Evolutionary conservation across 495 filamentous ascomycete genomes (phyloP).

Genomic region (Viridothelium virens): DNA sequence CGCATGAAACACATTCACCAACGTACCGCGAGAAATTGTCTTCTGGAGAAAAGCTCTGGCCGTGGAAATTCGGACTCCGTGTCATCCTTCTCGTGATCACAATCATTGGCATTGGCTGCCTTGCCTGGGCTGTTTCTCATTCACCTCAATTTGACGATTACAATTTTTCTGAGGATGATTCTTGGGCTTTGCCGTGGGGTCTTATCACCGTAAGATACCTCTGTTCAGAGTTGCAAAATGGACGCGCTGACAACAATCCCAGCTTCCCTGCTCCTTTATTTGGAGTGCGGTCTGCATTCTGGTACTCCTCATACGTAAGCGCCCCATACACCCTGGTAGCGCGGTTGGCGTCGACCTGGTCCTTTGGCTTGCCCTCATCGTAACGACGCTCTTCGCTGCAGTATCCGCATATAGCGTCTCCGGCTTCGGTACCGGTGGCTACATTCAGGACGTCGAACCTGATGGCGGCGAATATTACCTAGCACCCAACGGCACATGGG

Average conservation of each 20-base stretch:
- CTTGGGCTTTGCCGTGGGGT: slow-evolving; percentile 18
- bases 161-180: slow-evolving; percentile 12
- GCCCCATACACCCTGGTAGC: slow-evolving; percentile 29
- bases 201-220: slow-evolving; percentile 22
- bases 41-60: slow-evolving; percentile 26
- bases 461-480: slow-evolving; percentile 21
- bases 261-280: slow-evolving; percentile 23
- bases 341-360: slow-evolving; percentile 33
- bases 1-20: neutral
- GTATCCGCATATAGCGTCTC: slow-evolving; percentile 8
- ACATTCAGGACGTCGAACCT: slow-evolving; percentile 13
- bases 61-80: slow-evolving; percentile 32
- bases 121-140: slow-evolving; percentile 24
- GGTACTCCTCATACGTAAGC: slow-evolving; percentile 16
- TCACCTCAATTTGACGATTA: neutral
- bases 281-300: slow-evolving; percentile 25
- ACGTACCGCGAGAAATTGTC: slow-evolving; percentile 18
- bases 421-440: slow-evolving; percentile 14
- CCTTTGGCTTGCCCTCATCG: slow-evolving; percentile 30
- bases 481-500: slow-evolving; percentile 22
- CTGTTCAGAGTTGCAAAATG: neutral
- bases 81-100: slow-evolving; percentile 24
- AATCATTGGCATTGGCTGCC: slow-evolving; percentile 26
- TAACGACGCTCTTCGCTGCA: slow-evolving; percentile 22
- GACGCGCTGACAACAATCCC: neutral